phyloP scores from a whole-genome alignment of 1,284 basidiomycete species.

The Malassezia yamatoensis region DNA sequence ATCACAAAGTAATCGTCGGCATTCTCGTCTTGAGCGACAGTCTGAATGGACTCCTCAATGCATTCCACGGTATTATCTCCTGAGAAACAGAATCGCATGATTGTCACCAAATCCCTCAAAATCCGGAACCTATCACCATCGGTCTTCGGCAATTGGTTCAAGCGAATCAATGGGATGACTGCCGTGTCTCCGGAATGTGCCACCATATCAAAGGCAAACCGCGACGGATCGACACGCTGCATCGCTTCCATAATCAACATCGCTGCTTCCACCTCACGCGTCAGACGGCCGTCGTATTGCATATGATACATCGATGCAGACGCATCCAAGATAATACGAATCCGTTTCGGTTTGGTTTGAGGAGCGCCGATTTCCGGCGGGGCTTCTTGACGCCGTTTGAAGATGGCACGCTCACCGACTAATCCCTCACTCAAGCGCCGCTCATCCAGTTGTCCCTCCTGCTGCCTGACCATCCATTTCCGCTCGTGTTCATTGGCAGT shows the following conservation, averaged over 20 bases:
- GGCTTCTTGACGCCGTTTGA: constrained; percentile 41
- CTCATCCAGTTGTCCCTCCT: constrained; percentile 49
- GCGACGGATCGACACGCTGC: constrained; percentile 26
- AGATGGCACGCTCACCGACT: constrained; percentile 48
- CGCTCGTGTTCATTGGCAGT: constrained; percentile 49
- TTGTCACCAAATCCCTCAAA: constrained; percentile 31
- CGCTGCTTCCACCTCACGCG: constrained; percentile 39
- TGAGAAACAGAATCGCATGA: constrained; percentile 35
- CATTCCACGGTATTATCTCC: constrained; percentile 36
- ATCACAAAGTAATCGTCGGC: constrained; percentile 49
- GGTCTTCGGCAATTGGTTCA: constrained; percentile 29
- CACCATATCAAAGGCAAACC: constrained; percentile 46
- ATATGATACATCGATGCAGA: constrained; percentile 45
- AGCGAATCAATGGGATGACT: constrained; percentile 40
- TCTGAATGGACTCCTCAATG: constrained; percentile 25
- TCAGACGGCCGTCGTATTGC: constrained; percentile 42
- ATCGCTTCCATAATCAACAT: constrained; percentile 49
- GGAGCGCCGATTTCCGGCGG: constrained; percentile 45
- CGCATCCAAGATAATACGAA: constrained; percentile 48
- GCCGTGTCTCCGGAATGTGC: constrained; percentile 46
- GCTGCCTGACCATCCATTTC: constrained; percentile 47
- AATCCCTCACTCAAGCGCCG: constrained; percentile 45
- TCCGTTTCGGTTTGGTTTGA: constrained; percentile 49
- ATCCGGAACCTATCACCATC: constrained; percentile 41
- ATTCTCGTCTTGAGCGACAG: constrained; percentile 21